Percentiles rank a stretch among this genome's conserved stretches.
These are phyloP conservation scores for Sporothrix brasiliensis DNA, from an alignment of 2,329 filamentous ascomycete genomes.

Conservation along the genomic window DNA sequence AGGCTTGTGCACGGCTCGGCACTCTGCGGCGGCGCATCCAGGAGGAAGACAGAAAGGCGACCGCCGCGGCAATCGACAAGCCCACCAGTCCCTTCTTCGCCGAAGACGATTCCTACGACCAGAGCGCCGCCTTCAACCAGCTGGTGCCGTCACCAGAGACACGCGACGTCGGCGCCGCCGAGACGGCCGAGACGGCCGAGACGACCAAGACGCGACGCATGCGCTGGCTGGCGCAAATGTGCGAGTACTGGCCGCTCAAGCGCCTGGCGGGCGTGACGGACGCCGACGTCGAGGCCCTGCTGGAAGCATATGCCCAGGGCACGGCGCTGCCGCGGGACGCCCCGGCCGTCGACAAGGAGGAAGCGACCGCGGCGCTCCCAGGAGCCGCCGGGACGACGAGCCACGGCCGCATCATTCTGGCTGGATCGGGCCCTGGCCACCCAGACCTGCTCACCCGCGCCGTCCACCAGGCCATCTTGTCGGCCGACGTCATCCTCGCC, in stretches of 20 bases:
- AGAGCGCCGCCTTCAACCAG: slow-evolving; percentile 81
- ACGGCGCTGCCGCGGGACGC: slow-evolving; percentile 30
- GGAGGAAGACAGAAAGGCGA: slow-evolving; percentile 43
- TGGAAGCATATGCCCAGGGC: slow-evolving; percentile 66
- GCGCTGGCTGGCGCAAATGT: slow-evolving; percentile 93
- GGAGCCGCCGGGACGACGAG: slow-evolving; percentile 8
- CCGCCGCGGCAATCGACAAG: slow-evolving; percentile 35
- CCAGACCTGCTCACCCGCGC: slow-evolving; percentile 87
- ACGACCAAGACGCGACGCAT: slow-evolving; percentile 74
- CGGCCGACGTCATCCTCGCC: slow-evolving; percentile 77
- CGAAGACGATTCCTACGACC: slow-evolving; percentile 65
- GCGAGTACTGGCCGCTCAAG: slow-evolving; percentile 95
- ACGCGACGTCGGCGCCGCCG: neutral
- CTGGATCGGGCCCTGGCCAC: slow-evolving; percentile 89
- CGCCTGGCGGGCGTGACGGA: slow-evolving; percentile 79
- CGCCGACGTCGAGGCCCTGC: slow-evolving; percentile 72
- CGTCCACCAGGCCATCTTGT: slow-evolving; percentile 73
- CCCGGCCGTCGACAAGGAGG: slow-evolving; percentile 8
- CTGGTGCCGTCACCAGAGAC: slow-evolving; percentile 74
- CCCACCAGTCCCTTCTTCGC: slow-evolving; percentile 36
- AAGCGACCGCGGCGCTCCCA: neutral
- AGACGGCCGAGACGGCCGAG: slow-evolving; percentile 23
- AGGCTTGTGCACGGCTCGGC: slow-evolving; percentile 76
- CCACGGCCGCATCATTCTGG: slow-evolving; percentile 76
- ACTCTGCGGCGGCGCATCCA: slow-evolving; percentile 67